Base-by-base conservation (phyloP, 2,329 filamentous ascomycete genomes). In the Pseudogymnoascus sp. region DNA sequence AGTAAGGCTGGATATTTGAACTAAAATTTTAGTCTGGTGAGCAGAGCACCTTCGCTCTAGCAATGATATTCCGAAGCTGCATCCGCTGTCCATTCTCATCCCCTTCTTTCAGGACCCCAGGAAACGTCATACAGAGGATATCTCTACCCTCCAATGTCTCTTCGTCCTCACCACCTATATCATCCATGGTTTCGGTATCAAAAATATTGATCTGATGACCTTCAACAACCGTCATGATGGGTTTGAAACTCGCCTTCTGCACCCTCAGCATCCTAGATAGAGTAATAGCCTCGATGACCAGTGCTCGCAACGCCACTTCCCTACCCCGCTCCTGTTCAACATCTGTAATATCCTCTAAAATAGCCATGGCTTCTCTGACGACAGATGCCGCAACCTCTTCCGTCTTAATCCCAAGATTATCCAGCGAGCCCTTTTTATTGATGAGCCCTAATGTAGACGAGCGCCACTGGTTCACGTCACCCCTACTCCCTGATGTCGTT, bases 31-130 rank as follows among this genome's bases (percentile, higher is more conserved):
- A 72, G 61, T 72, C 70, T 33, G 70, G 68, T 33, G 67, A 67
- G 62, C 85, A 88, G 58, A 88, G 73, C 4, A 89, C 86, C 67
- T 81, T 82, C n/a, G 85, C 83, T 73, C 87, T 89, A 63, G 81
- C 76, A 66, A 89, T 82, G 52, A 88, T 79, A 69, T 88, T 89
- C 42, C 79, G 78, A 65, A 83, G 81, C 69, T 87, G 81, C 67
- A 82, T 73, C 65, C 85, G 81, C 39, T 81, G 79, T 23, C 86
- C 86, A 65, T 80, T 82, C 74, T 87, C 85, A 71, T 88, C 84
- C 5, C 86, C 86, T 22, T 78, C 75, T 74, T 89, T 89, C 62
- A 85, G 76, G 22, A 89, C 78, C 5, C 82, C 83, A 1, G 86
- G 86, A 62, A 87, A 89, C 1, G 82, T 83, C 22, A 87, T 81